Conservation (phyloP, 192 early-diverging fungal species). For the Coemansia guatemalensis region DNA sequence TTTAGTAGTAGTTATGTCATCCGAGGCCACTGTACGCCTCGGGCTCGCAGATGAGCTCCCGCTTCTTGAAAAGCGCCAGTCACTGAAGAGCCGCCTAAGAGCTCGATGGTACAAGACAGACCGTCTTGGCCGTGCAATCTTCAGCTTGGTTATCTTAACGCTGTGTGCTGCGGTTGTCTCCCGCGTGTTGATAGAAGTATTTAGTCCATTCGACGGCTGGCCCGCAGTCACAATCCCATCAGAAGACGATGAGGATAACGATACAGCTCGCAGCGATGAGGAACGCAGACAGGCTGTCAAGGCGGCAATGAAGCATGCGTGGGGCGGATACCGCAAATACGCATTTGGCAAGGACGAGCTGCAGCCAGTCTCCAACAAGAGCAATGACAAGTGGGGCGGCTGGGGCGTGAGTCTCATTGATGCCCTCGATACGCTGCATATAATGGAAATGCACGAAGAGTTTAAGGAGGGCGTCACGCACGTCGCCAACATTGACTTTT, state of each 20-base stretch:
- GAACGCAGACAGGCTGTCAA: constrained; percentile 36
- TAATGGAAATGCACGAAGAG: constrained; percentile 80
- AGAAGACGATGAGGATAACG: constrained; percentile 22
- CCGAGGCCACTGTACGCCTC: constrained; percentile 22
- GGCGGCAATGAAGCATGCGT: constrained; percentile 50
- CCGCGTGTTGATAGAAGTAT: constrained; percentile 33
- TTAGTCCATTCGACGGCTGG: constrained; percentile 37
- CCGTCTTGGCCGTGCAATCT: constrained; percentile 27
- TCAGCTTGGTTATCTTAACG: constrained; percentile 19
- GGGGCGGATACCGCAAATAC: constrained; percentile 48
- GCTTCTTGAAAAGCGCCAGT: constrained; percentile 20
- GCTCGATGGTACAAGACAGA: constrained; percentile 41
- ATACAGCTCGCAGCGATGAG: constrained; percentile 20
- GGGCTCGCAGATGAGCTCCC: constrained; percentile 22
- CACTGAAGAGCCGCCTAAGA: constrained; percentile 20
- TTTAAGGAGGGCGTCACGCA: constrained; percentile 72
- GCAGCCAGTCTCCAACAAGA: constrained; percentile 41
- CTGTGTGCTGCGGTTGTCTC: constrained; percentile 16
- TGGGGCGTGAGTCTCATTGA: constrained; percentile 77
- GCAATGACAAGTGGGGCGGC: constrained; percentile 52
- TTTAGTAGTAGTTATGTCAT: constrained; percentile 11
- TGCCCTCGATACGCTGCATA: constrained; percentile 80
- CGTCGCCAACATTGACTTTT: constrained; percentile 62
- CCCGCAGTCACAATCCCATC: constrained; percentile 33
- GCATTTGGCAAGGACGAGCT: constrained; percentile 54